These are phyloP conservation scores for Russula abietina DNA, from an alignment of 768 basidiomycete species.

Conservation along the genomic window DNA sequence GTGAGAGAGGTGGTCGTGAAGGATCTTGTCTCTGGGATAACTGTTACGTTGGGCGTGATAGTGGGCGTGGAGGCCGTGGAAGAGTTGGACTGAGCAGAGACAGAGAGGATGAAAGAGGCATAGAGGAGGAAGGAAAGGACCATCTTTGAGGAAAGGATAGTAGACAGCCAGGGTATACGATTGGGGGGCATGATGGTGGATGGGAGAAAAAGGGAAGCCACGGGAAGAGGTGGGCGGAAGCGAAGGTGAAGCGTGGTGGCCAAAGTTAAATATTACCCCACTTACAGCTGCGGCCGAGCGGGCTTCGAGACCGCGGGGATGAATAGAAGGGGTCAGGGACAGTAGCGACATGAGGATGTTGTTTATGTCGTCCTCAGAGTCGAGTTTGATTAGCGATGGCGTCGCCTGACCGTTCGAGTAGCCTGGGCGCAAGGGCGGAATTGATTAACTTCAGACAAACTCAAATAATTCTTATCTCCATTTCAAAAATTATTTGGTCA, in stretches of 20 bases:
- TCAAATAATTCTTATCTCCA: neutral
- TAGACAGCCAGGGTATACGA: constrained; percentile 31
- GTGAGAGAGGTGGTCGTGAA: constrained; percentile 39
- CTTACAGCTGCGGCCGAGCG: neutral
- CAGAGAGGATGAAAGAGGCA: constrained; percentile 27
- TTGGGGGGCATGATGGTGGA: constrained; percentile 25
- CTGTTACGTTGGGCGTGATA: constrained; percentile 29
- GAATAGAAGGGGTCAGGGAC: neutral
- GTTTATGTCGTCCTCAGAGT: neutral
- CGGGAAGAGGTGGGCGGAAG: neutral
- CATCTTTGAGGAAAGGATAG: constrained; percentile 16
- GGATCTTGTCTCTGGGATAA: constrained; percentile 49
- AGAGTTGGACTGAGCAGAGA: constrained; percentile 17
- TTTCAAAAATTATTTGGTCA: neutral
- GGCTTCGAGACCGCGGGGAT: constrained; percentile 16
- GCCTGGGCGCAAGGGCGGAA: no score
- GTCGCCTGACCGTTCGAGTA: neutral
- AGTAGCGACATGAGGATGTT: neutral
- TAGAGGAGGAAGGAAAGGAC: constrained; percentile 25
- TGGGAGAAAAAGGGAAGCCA: constrained; percentile 19
- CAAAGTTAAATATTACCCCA: constrained; percentile 1
- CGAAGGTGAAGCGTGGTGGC: neutral
- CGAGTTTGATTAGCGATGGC: neutral
- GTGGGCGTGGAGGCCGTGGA: neutral
- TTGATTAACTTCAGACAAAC: neutral